Base-by-base conservation (phyloP, 441 rosid species). In the Gossypium trilobum region DNA sequence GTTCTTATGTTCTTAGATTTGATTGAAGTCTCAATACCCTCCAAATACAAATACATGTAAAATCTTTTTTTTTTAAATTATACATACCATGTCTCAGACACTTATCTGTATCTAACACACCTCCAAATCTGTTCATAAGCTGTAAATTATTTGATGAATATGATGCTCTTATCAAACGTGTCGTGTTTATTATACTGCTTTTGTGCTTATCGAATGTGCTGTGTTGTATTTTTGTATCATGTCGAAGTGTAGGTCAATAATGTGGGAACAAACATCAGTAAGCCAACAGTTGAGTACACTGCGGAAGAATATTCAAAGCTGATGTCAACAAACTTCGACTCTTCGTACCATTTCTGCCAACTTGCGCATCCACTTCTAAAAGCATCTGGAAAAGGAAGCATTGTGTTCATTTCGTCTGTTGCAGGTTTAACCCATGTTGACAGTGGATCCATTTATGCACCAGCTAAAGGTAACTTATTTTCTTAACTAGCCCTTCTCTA, bases 341-440 rank as follows among this genome's bases (percentile, higher is more conserved):
- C 98, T 1, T 82, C 87, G 39, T 94, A 78, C 79, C 93, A 90
- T 80, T 42, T 91, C 17, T 84, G 91, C 81, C 95, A 94, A 85
- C 79, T 94, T 50, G 84, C 88, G 6, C 85, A 94, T 77, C 97
- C 95, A 61, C 89, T 91, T 78, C 66, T 94, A n/a, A 94, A 94
- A 81, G 86, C 89, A 44, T 90, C 97, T 27, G 90, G 92, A 13
- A 79, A 25, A 0, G 97, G 95, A 55, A 87, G 82, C 81, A 80
- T 89, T 72, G 91, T 93, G 44, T 91, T 89, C 86, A 87, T 88
- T 68, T 91, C 98, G 62, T 93, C 97, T 36, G 95, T 93, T 20
- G 91, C 73, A 17, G 96, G 95, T 20, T 29, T 86, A 2, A 20
- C 73, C 48, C 78, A 81, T 81, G 0, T 89, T 64, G 78, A 85